A percentile compares a stretch with the other conserved stretches of the same genome.
These are phyloP conservation scores for Epichloe elymi DNA, from an alignment of 2,329 filamentous ascomycete species.

Conservation along the genomic window DNA sequence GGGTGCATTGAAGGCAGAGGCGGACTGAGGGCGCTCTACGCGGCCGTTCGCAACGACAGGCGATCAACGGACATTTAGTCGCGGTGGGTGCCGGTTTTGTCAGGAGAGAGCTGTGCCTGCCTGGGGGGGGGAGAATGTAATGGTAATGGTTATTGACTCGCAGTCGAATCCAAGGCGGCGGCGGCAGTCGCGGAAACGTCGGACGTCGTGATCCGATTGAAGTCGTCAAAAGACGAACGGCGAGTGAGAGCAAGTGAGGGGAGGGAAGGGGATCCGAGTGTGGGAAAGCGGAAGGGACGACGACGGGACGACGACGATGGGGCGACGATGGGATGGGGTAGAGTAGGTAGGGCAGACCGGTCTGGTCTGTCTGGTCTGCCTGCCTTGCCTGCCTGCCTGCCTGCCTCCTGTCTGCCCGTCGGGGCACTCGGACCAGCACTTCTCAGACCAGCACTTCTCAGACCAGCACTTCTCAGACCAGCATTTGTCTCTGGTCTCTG, in stretches of 20 bases:
- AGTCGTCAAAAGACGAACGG: not conserved
- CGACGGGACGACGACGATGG: too few species aligned
- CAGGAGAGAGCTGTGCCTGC: not conserved
- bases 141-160: not conserved
- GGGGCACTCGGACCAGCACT: too few species aligned
- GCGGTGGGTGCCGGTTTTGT: not conserved
- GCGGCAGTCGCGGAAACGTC: not conserved
- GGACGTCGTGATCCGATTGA: not conserved
- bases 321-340: too few species aligned
- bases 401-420: too few species aligned
- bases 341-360: too few species aligned
- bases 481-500: too few species aligned
- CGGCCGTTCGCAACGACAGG: not conserved
- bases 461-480: too few species aligned
- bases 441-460: too few species aligned
- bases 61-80: not conserved
- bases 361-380: too few species aligned
- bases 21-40: not conserved
- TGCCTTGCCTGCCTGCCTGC: too few species aligned
- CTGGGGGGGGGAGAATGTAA: not conserved
- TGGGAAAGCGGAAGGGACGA: too few species aligned
- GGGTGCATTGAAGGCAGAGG: conserved; percentile 2
- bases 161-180: not conserved
- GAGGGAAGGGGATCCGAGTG: not conserved
- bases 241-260: not conserved